Base-by-base conservation (phyloP, 306 rosid species). In the Mucuna pruriens region DNA sequence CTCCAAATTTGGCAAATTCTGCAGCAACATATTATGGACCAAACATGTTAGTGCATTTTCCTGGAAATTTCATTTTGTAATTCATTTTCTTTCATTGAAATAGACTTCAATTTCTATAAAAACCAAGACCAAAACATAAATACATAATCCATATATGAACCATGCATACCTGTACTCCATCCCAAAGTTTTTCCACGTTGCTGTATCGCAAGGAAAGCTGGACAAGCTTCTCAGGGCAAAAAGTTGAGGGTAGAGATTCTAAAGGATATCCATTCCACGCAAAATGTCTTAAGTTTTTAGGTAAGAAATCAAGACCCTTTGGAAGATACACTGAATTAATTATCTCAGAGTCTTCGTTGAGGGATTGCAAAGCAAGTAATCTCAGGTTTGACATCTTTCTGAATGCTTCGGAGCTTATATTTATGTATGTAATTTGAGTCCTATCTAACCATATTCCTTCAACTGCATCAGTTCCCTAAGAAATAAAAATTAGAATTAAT, bases 1-100 rank as follows among this genome's bases (percentile, higher is more conserved):
- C 70, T 75, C 83, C 8, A 84, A 66, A 58, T 16, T 66, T 0
- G 70, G 19, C 9, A 80, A 11, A 23, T 38, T 34, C 82, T 84
- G 33, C 20, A 78, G 31, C 13, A 39, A 78, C 8, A 22, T 17
- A 44, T 4, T 7, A 13, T 7, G 7, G 9, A 4, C 20, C 7
- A 48, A 48, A 6, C 20, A 46, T 13, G n/a, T 46, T 16, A 48
- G 54, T 48, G 16, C 20, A 48, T 48, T 16, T 15, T 11, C 49
- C 31, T 29, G 31, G 31, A 29, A 29, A 29, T 29, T 29, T 29
- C 31, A 29, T 29, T 29, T 29, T 29, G 1, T 29, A 29, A 29
- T 36, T 3, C n/a, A 36, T 36, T 36, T 36, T 36, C n/a, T 36
- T 36, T 36, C 0, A 36, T 36, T 36, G 40, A 36, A 36, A 36